Evolutionary conservation across 2,329 filamentous ascomycete genomes (phyloP), one percentile per base, ranked within the genome.

Genomic region (Coniochaeta ligniaria): DNA sequence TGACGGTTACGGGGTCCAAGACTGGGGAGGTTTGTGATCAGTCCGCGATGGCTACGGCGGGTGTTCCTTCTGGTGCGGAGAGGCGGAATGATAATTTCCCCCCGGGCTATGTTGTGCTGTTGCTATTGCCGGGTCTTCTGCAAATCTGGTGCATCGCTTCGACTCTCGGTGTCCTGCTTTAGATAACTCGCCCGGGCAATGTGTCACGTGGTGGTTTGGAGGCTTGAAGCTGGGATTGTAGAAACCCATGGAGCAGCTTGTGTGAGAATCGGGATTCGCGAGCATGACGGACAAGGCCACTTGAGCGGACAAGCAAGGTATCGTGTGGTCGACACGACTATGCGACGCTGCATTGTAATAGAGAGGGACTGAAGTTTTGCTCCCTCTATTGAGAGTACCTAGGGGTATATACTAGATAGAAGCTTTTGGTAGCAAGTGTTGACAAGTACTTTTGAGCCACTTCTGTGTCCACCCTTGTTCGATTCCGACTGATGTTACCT

Each of bases 31-130:
- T 52, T 3, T 52, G 47, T n/a, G 47, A 52, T 24, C 22, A 22
- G 12, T 52, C 47, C 17, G 26, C 22, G 5, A n/a, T 52, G 47
- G 47, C 47, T 26, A 52, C 47, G 3, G 26, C 47, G 11, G 26
- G 24, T 14, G 47, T 52, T 22, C 3, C 47, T 17, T 52, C 47
- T n/a, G 26, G 22, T 52, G 47, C 47, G 12, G 45, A 2, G 8
- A 50, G 45, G 20, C 20, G 20, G 22, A n/a, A n/a, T n/a, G n/a
- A n/a, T n/a, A n/a, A n/a, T n/a, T n/a, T n/a, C n/a, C n/a, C n/a
- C n/a, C n/a, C 68, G 69, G 38, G 16, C 38, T 7, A 3, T 41
- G 3, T 41, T 3, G 16, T n/a, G 16, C 5, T 16, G 38, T n/a
- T n/a, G 3, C n/a, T 16, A 4, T 6, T 41, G 16, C 6, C 38